Evolutionary conservation across 805 yeast genomes (phyloP), one percentile per base, ranked within the genome.

Genomic region (Maudiozyma serrabonitensis): DNA sequence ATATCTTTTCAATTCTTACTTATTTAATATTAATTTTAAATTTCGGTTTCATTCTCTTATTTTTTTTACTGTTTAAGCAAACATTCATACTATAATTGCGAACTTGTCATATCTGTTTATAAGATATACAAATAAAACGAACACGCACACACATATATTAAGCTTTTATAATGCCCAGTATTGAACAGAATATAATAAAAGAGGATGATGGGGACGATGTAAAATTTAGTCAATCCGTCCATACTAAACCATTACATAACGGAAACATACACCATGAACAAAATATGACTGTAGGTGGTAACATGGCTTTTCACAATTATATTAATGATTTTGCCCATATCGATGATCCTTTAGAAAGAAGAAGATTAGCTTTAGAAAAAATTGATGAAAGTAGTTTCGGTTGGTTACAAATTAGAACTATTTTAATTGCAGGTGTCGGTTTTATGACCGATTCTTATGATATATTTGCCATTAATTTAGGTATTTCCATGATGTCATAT

Each of bases 381-480:
- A 86, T 86, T 55, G 95, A 86, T 69, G 81, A 82, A 57, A 86
- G 88, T 48, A 68, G 74, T 0, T 86, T 86, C 58, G 87, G 90
- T 51, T 82, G 89, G 93, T 82, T 85, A 62, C 93, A 86, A 61
- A 69, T 85, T 48, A 79, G 87, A 69, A 85, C 88, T 74, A 84
- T 87, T 60, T 65, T 79, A 68, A 88, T 87, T 64, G 95, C 95
- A 12, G 88, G 96, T 75, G 93, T 88, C 56, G 96, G 96, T 67
- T 88, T 88, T 80, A 68, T 89, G 70, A 88, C 95, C 28, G 96
- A 88, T 71, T 80, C 96, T 49, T 88, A 89, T 69, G 96, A 89
- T 74, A 86, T 89, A 57, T 89, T 88, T 61, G 90, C 96, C 57
- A 88, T 88, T 60, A 86, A 84, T 69, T 72, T 88, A 72, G 91